Evolutionary conservation across 768 basidiomycete genomes (phyloP), one percentile per base, ranked within the genome.

Genomic region (Gelatoporia subvermispora): DNA sequence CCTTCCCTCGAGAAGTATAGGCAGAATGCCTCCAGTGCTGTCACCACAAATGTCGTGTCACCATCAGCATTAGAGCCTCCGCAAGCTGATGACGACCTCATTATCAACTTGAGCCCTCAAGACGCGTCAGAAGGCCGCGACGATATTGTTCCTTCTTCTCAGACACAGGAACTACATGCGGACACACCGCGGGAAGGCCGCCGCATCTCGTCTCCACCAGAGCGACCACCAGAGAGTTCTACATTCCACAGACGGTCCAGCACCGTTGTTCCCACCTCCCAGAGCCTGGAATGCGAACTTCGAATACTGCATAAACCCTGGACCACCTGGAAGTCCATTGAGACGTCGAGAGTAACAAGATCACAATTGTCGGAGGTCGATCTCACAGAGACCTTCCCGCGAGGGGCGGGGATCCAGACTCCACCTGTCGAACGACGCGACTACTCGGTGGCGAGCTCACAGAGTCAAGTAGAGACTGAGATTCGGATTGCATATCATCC

Each of bases 381-480:
- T n/a, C n/a, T n/a, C n/a, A n/a, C n/a, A n/a, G n/a, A n/a, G n/a
- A n/a, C n/a, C n/a, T n/a, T 5, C 24, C 18, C 16, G 3, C 23
- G 16, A n/a, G 28, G 0, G 61, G 57, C 11, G 13, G 7, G 28
- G 13, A 13, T 31, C 28, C 7, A 31, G 28, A 31, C 5, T 31
- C 28, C 7, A 13, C 28, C 28, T 31, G 28, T 31, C 13, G 28
- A 13, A 31, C 28, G 13, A 7, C 7, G 13, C 34, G 13, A 41
- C 47, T 20, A 21, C 39, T 11, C 45, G 23, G 55, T 71, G 7
- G 38, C 56, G 23, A 66, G 64, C 21, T 69, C 69, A 10, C 69
- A 70, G 36, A 60, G 57, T 15, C 68, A 61, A 41, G 58, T 60
- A 25, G 68, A 71, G 52, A 47, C 46, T 35, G 66, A 67, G 23